Base-by-base conservation (phyloP, 129 eudicot species). In the Centrapalus pauciflorus region DNA sequence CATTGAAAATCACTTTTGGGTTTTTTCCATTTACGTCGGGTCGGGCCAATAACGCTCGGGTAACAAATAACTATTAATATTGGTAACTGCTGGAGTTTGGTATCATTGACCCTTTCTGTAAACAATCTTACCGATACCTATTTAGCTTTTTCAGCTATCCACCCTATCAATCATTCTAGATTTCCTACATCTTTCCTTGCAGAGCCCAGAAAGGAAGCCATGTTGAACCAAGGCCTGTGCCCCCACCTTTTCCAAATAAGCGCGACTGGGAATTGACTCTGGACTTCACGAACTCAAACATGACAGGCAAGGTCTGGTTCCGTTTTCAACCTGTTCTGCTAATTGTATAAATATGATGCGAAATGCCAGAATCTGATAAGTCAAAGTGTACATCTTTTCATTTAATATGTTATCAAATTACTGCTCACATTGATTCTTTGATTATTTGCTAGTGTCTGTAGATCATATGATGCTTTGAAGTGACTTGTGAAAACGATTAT, bases 131-230 rank as follows among this genome's bases (percentile, higher is more conserved):
- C n/a, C n/a, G n/a, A n/a, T n/a, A n/a, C n/a, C n/a, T n/a, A n/a
- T n/a, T n/a, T n/a, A n/a, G n/a, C n/a, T n/a, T n/a, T n/a, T n/a
- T n/a, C n/a, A n/a, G n/a, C n/a, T n/a, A n/a, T n/a, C n/a, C n/a
- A n/a, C n/a, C n/a, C n/a, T n/a, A n/a, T n/a, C n/a, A n/a, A n/a
- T n/a, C n/a, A n/a, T 43, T 59, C 59, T 35, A 52, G 32, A 58
- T 74, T 23, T 48, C 57, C 27, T n/a, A 35, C 54, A 57, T 35
- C 7, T 64, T 17, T 68, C 13, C n/a, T 21, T 80, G 76, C 82
- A 93, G 99, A 96, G 99, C 38, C n/a, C 99, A 93, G 64, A 93
- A 79, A 76, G 99, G 99, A 75, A 93, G 99, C 73, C 99, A 93
- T 78, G 89, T 89, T 78, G 99, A 93, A 68, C 96, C 95, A 40